A percentile compares a stretch with the other conserved stretches of the same genome.
phyloP scores from a whole-genome alignment of 1,284 basidiomycete genomes.

The Puccinia hordei region DNA sequence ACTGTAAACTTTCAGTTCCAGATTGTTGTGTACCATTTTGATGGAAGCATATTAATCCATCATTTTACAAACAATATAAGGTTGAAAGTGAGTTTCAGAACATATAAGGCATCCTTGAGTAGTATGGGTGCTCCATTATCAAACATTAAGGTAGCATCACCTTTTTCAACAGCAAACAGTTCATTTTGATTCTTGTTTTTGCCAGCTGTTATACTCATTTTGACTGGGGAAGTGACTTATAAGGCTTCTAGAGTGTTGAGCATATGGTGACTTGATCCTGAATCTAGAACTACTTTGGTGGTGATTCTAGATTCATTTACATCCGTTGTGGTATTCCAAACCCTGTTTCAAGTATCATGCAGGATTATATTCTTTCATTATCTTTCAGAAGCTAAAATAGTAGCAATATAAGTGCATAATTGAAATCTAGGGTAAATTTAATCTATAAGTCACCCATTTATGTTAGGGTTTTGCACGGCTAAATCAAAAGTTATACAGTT shows the following conservation, averaged over 20 bases:
- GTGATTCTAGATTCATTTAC: no score
- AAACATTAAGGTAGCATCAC: background rate
- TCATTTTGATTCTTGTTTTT: background rate
- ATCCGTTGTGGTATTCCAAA: no score
- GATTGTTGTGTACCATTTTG: background rate
- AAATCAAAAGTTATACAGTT: no score
- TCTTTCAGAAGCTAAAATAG: no score
- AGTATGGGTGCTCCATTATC: background rate
- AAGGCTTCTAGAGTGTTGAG: no score
- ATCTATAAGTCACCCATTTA: no score
- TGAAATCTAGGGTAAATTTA: no score
- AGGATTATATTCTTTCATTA: no score
- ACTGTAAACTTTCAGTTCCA: background rate
- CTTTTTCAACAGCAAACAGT: background rate
- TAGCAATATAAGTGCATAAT: no score
- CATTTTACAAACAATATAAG: background rate
- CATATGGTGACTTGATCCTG: no score
- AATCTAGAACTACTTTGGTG: background rate
- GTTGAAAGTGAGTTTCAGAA: background rate
- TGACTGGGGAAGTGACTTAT: background rate
- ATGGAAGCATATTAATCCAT: background rate
- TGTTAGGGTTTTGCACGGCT: no score
- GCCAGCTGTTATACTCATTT: background rate
- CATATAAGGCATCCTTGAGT: background rate
- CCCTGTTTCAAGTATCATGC: no score